Percentiles rank a stretch among this genome's conserved stretches.
Evolutionary conservation across 2,329 filamentous ascomycete genomes (phyloP).

Genomic region (Leptographium galeiforme): DNA sequence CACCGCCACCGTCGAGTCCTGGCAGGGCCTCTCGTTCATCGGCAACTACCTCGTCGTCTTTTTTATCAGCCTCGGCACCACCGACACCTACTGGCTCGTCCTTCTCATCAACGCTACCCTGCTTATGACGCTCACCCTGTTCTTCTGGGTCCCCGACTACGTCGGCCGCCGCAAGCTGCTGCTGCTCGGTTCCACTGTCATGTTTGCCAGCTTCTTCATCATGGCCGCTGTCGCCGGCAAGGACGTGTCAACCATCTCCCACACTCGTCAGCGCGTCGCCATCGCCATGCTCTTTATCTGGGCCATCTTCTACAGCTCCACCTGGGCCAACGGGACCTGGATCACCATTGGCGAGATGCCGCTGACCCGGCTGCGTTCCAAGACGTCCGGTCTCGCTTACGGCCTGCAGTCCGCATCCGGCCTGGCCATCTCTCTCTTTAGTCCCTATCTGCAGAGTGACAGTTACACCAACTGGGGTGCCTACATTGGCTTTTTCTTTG

Average conservation of each 20-base stretch:
- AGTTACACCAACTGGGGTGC: constrained; percentile 3
- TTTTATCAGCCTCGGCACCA: constrained; percentile 2
- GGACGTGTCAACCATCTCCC: background rate
- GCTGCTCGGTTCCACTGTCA: constrained; percentile 1
- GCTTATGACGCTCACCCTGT: constrained; percentile 2
- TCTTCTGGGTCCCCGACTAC: constrained; percentile 3
- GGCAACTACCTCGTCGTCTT: constrained; percentile 4
- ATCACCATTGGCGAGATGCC: constrained; percentile 3
- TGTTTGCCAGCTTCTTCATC: constrained; percentile 2
- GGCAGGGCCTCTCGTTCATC: constrained; percentile 2
- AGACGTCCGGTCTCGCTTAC: constrained; percentile 2
- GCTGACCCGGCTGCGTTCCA: constrained; percentile 2
- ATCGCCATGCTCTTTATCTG: constrained; percentile 3
- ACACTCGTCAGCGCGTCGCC: background rate
- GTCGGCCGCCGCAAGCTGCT: background rate
- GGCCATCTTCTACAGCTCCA: constrained; percentile 3
- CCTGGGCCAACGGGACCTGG: constrained; percentile 1
- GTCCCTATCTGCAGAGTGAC: constrained; percentile 2
- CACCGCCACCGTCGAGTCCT: background rate
- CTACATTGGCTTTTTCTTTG: constrained; percentile 3
- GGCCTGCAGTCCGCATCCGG: background rate
- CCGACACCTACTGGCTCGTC: background rate
- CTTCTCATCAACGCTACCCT: constrained; percentile 1
- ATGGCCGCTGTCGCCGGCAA: constrained; percentile 2
- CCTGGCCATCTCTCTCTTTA: constrained; percentile 1